Percentiles rank a stretch among this genome's conserved stretches.
These are phyloP conservation scores for Salix suchowensis DNA, from an alignment of 345 rosid genomes.

Conservation along the genomic window DNA sequence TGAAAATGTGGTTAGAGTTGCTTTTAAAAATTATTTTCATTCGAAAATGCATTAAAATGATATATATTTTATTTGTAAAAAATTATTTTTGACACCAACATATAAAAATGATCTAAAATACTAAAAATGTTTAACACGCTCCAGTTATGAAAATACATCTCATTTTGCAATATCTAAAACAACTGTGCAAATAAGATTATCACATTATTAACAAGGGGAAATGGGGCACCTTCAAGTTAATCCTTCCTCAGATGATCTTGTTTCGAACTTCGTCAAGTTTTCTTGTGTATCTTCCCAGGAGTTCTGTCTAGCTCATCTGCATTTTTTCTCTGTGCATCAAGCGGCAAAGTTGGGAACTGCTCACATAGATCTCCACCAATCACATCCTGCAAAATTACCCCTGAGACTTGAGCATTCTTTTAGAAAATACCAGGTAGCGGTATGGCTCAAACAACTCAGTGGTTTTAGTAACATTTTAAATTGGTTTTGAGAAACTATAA, in stretches of 20 bases:
- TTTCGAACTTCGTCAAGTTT: conserved; percentile 92
- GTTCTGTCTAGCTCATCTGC: conserved; percentile 94
- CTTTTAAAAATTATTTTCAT: too few species aligned
- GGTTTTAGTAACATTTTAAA: not conserved
- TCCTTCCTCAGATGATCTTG: conserved; percentile 51
- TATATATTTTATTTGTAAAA: too few species aligned
- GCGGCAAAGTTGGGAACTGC: too few species aligned
- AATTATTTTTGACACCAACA: too few species aligned
- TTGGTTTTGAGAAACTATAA: not conserved
- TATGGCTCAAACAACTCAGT: not conserved
- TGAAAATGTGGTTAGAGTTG: too few species aligned
- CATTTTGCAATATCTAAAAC: not conserved
- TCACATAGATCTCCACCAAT: too few species aligned
- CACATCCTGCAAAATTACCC: too few species aligned
- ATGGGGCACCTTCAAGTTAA: conserved; percentile 4
- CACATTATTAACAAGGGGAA: not conserved
- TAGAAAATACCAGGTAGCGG: too few species aligned
- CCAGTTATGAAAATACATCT: not conserved
- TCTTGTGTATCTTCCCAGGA: conserved; percentile 93
- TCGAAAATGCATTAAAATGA: too few species aligned
- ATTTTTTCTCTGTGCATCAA: conserved; percentile 34
- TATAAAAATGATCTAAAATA: too few species aligned
- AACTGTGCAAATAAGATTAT: not conserved
- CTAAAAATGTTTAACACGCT: too few species aligned
- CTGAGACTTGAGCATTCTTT: too few species aligned